A percentile compares a stretch with the other conserved stretches of the same genome.
Evolutionary conservation across 2,329 filamentous ascomycete genomes (phyloP).

Genomic region (Cytospora schulzeri): DNA sequence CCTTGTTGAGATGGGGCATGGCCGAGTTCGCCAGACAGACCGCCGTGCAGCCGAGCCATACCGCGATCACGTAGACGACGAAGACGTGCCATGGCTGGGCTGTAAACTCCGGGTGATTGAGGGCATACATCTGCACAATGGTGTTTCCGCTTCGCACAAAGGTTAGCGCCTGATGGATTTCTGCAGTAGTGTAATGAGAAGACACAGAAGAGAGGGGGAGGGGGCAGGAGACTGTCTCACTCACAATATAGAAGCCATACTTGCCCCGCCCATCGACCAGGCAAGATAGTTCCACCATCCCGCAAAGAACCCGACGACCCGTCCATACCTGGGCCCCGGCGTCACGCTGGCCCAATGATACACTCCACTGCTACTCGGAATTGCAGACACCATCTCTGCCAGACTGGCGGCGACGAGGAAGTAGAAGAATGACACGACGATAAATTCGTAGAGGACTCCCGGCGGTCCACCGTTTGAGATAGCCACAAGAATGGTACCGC

Average conservation of each 20-base stretch:
- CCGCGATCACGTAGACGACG: constrained; percentile 43
- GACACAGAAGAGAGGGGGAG: too few relatives aligned
- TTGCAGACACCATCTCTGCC: constrained; percentile 62
- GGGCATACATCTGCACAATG: constrained; percentile 46
- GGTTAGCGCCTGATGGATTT: not conserved
- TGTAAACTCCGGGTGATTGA: constrained; percentile 43
- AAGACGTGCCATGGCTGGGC: constrained; percentile 47
- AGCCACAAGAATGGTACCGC: constrained; percentile 49
- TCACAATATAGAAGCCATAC: constrained; percentile 43
- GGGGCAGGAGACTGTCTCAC: not conserved
- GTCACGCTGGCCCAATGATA: constrained; percentile 65
- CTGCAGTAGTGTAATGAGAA: not conserved
- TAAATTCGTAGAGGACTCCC: constrained; percentile 64
- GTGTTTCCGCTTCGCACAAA: constrained; percentile 37
- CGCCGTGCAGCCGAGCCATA: constrained; percentile 41
- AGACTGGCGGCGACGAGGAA: constrained; percentile 60
- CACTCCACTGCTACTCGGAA: constrained; percentile 62
- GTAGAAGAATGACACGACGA: constrained; percentile 53
- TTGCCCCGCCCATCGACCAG: constrained; percentile 44
- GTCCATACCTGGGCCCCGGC: constrained; percentile 53
- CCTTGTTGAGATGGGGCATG: constrained; percentile 54
- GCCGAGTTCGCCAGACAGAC: constrained; percentile 58
- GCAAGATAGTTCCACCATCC: constrained; percentile 51
- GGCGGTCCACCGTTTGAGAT: constrained; percentile 64
- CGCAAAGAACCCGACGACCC: constrained; percentile 49